These are phyloP conservation scores for Boehmeria nivea DNA, from an alignment of 306 rosid genomes.

Conservation along the genomic window DNA sequence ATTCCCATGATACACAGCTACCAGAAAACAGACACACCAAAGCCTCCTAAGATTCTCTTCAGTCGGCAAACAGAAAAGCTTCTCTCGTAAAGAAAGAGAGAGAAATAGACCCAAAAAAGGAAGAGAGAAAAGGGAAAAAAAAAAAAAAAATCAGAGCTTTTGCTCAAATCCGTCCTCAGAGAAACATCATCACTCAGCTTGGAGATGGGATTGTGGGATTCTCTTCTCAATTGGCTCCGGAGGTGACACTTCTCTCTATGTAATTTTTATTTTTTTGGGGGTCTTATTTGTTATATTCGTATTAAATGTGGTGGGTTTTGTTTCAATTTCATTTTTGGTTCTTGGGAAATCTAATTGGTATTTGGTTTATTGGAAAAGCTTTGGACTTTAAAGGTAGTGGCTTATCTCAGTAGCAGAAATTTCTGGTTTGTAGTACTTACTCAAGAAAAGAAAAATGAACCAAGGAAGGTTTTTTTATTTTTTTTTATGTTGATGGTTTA, in stretches of 20 bases:
- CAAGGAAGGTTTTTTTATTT: too few species aligned
- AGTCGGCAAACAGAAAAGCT: conserved; percentile 20
- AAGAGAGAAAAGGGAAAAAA: too few species aligned
- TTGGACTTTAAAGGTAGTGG: too few species aligned
- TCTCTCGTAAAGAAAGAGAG: conserved; percentile 7
- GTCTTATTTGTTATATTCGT: not conserved
- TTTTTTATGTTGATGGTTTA: too few species aligned
- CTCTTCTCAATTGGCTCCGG: conserved; percentile 90
- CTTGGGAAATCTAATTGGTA: not conserved
- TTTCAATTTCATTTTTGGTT: not conserved
- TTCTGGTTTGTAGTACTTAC: too few species aligned
- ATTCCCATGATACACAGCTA: not conserved
- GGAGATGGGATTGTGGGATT: conserved; percentile 79
- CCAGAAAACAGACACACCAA: conserved; percentile 4
- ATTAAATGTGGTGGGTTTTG: not conserved
- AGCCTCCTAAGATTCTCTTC: not conserved
- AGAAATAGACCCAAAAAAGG: too few species aligned
- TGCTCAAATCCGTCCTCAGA: too few species aligned
- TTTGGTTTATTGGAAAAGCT: not conserved
- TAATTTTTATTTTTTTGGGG: too few species aligned
- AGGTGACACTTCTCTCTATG: conserved; percentile 38
- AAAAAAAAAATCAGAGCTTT: too few species aligned
- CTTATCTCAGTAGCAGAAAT: too few species aligned
- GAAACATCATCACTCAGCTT: not conserved
- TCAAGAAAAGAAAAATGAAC: too few species aligned